Evolutionary conservation across 495 filamentous ascomycete genomes (phyloP).

Genomic region (Letharia lupina): DNA sequence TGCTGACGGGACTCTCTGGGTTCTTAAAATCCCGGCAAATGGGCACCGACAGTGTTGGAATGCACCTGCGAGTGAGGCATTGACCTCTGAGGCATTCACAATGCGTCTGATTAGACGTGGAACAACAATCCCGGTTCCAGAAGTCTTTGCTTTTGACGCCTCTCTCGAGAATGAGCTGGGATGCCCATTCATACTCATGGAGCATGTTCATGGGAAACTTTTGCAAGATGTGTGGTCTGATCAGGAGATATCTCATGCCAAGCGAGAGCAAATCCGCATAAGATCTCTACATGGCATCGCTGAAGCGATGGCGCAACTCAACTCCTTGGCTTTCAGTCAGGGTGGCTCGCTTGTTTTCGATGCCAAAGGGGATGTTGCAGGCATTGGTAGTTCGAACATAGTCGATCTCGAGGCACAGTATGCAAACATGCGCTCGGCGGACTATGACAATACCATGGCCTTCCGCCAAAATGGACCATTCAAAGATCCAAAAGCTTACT

Average conservation of each 20-base stretch:
- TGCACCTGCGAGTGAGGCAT: constrained; percentile 21
- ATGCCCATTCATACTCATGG: constrained; percentile 15
- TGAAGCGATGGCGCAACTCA: constrained; percentile 1
- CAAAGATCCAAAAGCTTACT: background rate
- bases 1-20: constrained; percentile 19
- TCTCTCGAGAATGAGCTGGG: constrained; percentile 15
- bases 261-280: background rate
- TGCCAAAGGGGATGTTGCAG: background rate
- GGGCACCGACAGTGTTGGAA: constrained; percentile 25
- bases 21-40: constrained; percentile 26
- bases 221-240: constrained; percentile 27
- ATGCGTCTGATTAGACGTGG: constrained; percentile 28
- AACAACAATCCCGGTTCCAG: constrained; percentile 31
- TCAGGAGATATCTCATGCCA: background rate
- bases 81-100: constrained; percentile 28
- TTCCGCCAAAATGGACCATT: constrained; percentile 2
- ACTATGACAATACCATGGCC: background rate
- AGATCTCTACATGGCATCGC: background rate
- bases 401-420: constrained; percentile 1
- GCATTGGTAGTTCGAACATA: background rate
- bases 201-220: constrained; percentile 24
- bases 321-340: background rate
- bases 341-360: background rate
- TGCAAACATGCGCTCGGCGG: background rate
- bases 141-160: constrained; percentile 24